Conservation (phyloP, 2,329 filamentous ascomycete species). For the Trematosphaeria pertusa region DNA sequence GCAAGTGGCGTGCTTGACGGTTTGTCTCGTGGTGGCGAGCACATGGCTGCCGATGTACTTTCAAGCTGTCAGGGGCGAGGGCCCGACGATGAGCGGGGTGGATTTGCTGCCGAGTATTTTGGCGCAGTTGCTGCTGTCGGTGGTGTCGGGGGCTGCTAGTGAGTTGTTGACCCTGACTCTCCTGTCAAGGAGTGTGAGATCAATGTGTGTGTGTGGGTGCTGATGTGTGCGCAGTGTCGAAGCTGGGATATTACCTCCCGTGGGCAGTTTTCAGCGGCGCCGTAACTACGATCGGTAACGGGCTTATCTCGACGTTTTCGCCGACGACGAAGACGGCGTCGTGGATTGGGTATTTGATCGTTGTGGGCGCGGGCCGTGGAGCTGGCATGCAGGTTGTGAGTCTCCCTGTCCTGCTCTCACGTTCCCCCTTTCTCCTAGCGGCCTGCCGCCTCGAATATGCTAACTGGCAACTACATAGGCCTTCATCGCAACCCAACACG, state of each 20-base stretch:
- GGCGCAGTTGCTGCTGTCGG: conserved; percentile 24
- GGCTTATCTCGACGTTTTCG: conserved; percentile 50
- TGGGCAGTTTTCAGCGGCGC: conserved; percentile 36
- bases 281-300: conserved; percentile 49
- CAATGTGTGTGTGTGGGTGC: no score
- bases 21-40: conserved; percentile 20
- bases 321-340: conserved; percentile 34
- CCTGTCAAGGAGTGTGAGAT: no score
- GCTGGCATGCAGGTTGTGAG: conserved; percentile 33
- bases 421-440: neutral
- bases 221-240: conserved; percentile 20
- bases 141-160: conserved; percentile 28
- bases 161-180: neutral
- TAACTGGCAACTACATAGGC: conserved; percentile 19
- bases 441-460: no score
- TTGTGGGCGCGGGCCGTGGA: conserved; percentile 33
- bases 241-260: conserved; percentile 36
- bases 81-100: conserved; percentile 49
- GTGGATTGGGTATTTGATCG: conserved; percentile 39
- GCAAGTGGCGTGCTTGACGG: conserved; percentile 11
- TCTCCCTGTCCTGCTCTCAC: neutral
- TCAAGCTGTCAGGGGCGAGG: conserved; percentile 47
- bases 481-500: conserved; percentile 42
- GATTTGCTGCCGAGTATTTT: conserved; percentile 48
- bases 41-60: conserved; percentile 49